Evolutionary conservation across 371 early-diverging fungal genomes (phyloP).

Genomic region (Batrachochytrium dendrobatidis): DNA sequence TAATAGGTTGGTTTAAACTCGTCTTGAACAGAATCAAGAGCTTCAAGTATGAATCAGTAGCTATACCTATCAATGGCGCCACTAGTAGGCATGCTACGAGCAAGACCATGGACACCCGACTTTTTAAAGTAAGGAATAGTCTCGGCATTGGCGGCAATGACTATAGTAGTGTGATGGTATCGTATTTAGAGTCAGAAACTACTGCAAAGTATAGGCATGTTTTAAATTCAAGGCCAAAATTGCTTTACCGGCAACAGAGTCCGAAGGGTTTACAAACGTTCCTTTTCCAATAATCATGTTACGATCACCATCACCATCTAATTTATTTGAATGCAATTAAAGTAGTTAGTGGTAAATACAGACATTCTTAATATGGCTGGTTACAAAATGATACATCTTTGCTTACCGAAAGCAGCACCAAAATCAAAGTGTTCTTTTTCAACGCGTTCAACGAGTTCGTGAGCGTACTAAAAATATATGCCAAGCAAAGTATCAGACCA

Average conservation of each 20-base stretch:
- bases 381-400: not conserved
- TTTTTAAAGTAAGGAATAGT: conserved; percentile 88
- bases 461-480: conserved; percentile 65
- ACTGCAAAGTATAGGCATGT: not conserved
- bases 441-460: conserved; percentile 86
- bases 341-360: too few relatives aligned
- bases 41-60: not conserved
- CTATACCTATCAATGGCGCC: conserved; percentile 69
- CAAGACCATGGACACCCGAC: conserved; percentile 80
- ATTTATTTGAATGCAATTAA: not conserved
- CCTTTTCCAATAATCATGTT: conserved; percentile 92
- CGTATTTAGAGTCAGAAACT: too few relatives aligned
- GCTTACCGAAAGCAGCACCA: conserved; percentile 90
- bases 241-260: conserved; percentile 75
- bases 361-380: not conserved
- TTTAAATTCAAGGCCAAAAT: too few relatives aligned
- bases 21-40: conserved; percentile 7
- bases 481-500: conserved; percentile 2
- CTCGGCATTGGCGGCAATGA: conserved; percentile 86
- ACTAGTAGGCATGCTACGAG: conserved; percentile 94
- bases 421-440: conserved; percentile 69
- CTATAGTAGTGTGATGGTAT: too few relatives aligned
- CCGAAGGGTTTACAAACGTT: conserved; percentile 92
- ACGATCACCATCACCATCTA: conserved; percentile 49
- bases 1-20: conserved; percentile 1